Percentiles rank a stretch among this genome's conserved stretches.
These are phyloP conservation scores for Flaveria ramosissima DNA, from an alignment of 129 eudicot genomes.

Conservation along the genomic window DNA sequence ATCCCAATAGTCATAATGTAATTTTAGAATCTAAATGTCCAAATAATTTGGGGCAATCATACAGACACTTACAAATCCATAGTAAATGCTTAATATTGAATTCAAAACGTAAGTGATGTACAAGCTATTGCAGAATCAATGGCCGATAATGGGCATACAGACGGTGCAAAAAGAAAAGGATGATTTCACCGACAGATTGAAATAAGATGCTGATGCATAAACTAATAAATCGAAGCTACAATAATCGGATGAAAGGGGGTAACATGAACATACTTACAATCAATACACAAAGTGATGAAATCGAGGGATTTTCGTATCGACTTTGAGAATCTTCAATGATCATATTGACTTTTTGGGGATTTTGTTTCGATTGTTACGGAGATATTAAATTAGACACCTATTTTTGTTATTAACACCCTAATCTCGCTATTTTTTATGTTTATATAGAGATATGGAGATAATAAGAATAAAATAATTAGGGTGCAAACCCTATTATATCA, in stretches of 20 bases:
- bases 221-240: slow-evolving; percentile 1
- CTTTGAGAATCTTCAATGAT: neutral
- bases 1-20: neutral
- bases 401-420: no score
- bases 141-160: neutral
- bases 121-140: slow-evolving; percentile 8
- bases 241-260: no score
- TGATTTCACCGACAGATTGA: slow-evolving; percentile 3
- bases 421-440: no score
- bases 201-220: no score
- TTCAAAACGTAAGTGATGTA: neutral
- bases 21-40: neutral
- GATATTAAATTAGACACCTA: neutral
- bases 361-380: neutral
- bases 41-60: neutral
- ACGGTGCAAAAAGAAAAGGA: neutral
- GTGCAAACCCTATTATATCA: no score
- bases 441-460: no score
- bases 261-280: slow-evolving; percentile 18
- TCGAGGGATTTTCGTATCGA: neutral
- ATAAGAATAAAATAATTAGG: no score
- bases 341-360: neutral
- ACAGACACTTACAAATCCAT: no score
- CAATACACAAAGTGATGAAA: neutral
- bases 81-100: slow-evolving; percentile 1